These are phyloP conservation scores for Nematodospora valgi DNA, from an alignment of 805 yeast genomes.

Conservation along the genomic window DNA sequence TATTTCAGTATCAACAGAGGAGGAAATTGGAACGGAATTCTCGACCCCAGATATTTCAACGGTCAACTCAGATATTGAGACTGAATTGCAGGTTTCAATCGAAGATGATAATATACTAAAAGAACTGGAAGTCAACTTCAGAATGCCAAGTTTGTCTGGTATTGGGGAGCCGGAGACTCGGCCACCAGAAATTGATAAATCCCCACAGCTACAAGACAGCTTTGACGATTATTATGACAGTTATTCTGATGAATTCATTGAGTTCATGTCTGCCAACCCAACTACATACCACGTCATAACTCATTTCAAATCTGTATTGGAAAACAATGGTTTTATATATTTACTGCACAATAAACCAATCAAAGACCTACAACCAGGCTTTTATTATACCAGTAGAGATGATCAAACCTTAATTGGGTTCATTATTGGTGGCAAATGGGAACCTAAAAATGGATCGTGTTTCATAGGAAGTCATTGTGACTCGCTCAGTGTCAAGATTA, in stretches of 20 bases:
- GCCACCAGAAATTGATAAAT: no score
- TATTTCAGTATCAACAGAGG: no score
- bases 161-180: no score
- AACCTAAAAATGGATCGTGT: conserved; percentile 59
- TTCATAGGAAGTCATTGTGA: conserved; percentile 55
- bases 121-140: no score
- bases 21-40: no score
- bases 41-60: no score
- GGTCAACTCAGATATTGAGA: conserved; percentile 1
- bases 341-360: conserved; percentile 20
- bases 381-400: conserved; percentile 28
- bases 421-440: conserved; percentile 36
- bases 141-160: no score
- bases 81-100: background rate
- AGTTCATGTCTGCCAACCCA: conserved; percentile 27
- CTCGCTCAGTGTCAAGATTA: conserved; percentile 34
- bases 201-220: no score
- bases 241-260: conserved; percentile 9
- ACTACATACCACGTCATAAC: conserved; percentile 37
- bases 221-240: conserved; percentile 7
- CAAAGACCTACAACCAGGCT: conserved; percentile 15
- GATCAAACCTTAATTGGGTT: conserved; percentile 37
- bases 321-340: conserved; percentile 25
- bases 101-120: background rate
- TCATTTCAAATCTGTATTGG: conserved; percentile 21